Evolutionary conservation across 768 basidiomycete genomes (phyloP).

Genomic region (Suillus variegatus): DNA sequence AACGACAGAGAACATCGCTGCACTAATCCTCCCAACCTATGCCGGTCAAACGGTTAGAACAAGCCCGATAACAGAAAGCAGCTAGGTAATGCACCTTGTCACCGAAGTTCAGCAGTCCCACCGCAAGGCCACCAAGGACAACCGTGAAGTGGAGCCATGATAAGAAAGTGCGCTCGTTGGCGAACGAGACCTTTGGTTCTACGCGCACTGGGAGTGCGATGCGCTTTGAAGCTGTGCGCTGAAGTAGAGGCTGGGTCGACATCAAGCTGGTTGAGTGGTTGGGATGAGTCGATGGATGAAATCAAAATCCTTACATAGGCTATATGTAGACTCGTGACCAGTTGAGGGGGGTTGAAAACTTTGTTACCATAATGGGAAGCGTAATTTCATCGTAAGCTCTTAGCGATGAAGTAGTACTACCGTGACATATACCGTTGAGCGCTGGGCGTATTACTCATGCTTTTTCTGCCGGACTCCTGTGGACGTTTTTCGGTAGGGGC

Average conservation of each 20-base stretch:
- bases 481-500: slow-evolving; percentile 62
- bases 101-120: slow-evolving; percentile 96
- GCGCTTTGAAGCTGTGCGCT: slow-evolving; percentile 90
- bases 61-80: background rate
- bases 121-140: slow-evolving; percentile 93
- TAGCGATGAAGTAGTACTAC: background rate
- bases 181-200: slow-evolving; percentile 94
- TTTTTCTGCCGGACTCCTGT: slow-evolving; percentile 43
- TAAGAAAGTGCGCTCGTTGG: slow-evolving; percentile 93
- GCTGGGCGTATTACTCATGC: slow-evolving; percentile 28
- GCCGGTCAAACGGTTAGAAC: slow-evolving; percentile 5
- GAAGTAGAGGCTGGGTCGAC: slow-evolving; percentile 98
- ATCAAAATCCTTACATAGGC: background rate
- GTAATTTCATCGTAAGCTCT: background rate
- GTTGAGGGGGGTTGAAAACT: background rate
- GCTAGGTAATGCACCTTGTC: slow-evolving; percentile 64
- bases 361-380: slow-evolving; percentile 3
- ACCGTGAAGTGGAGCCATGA: slow-evolving; percentile 99
- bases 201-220: slow-evolving; percentile 96
- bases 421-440: background rate
- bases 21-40: slow-evolving; percentile 92
- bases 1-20: slow-evolving; percentile 94
- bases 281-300: background rate
- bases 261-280: slow-evolving; percentile 41
- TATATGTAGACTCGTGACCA: no score